phyloP scores from a whole-genome alignment of 345 rosid genomes.

The Fremontodendron californicum region DNA sequence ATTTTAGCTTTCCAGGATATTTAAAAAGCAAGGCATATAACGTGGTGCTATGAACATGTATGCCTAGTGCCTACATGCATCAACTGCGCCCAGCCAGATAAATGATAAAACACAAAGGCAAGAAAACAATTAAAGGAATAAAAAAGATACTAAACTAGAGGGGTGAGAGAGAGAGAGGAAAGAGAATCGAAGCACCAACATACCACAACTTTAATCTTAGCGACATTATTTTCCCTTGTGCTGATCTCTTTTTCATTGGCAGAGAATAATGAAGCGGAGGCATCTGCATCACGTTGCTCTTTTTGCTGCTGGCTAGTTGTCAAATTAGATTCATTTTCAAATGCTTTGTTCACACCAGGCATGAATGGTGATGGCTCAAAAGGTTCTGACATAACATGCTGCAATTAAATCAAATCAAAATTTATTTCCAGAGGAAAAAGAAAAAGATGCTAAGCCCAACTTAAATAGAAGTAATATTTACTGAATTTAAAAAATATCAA shows the following conservation, averaged over 20 bases:
- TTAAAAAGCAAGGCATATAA: background rate
- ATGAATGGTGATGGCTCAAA: constrained; percentile 87
- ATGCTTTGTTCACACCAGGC: constrained; percentile 59
- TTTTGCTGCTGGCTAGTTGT: constrained; percentile 39
- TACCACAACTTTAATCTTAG: too few relatives aligned
- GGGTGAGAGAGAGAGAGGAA: background rate
- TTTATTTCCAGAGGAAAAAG: background rate
- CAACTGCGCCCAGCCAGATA: background rate
- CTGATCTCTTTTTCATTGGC: constrained; percentile 66
- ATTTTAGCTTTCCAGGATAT: background rate
- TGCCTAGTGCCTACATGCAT: background rate
- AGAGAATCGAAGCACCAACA: constrained; percentile 21
- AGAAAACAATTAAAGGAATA: background rate
- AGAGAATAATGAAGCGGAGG: constrained; percentile 31
- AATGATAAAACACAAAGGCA: background rate
- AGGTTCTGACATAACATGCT: constrained; percentile 90
- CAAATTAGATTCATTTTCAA: constrained; percentile 62
- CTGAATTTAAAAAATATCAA: background rate
- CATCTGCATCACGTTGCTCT: constrained; percentile 56
- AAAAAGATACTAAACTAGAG: background rate
- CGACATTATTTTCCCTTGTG: constrained; percentile 66
- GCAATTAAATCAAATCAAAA: constrained; percentile 30
- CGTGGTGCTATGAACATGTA: background rate
- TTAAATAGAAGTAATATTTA: background rate
- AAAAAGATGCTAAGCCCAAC: background rate